Evolutionary conservation across 2,329 filamentous ascomycete species (phyloP).

Genomic region (Fusarium keratoplasticum): DNA sequence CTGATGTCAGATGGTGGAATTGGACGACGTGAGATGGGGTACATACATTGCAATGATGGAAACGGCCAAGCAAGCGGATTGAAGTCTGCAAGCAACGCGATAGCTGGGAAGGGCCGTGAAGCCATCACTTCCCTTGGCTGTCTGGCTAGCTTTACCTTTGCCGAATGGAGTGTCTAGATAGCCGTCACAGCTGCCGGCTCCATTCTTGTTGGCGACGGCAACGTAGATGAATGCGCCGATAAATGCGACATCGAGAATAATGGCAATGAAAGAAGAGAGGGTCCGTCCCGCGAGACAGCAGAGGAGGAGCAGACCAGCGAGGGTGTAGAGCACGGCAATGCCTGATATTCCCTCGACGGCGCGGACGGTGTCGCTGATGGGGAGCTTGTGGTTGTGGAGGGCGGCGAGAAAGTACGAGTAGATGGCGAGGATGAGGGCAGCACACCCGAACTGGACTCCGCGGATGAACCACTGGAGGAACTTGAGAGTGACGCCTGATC

Average conservation of each 20-base stretch:
- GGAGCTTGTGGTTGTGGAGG: constrained; percentile 71
- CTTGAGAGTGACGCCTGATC: constrained; percentile 69
- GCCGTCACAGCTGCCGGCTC: constrained; percentile 71
- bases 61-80: constrained; percentile 82
- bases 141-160: constrained; percentile 65
- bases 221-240: constrained; percentile 84
- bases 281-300: constrained; percentile 82
- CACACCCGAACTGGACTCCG: constrained; percentile 77
- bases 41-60: constrained; percentile 80
- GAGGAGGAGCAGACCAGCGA: constrained; percentile 78
- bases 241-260: constrained; percentile 83
- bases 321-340: constrained; percentile 77
- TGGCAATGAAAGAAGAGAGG: constrained; percentile 78
- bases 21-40: not conserved
- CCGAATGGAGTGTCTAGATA: constrained; percentile 77
- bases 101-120: constrained; percentile 62
- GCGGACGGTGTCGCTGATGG: constrained; percentile 73
- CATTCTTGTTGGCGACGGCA: constrained; percentile 77
- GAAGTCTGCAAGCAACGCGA: constrained; percentile 73
- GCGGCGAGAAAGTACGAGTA: constrained; percentile 88
- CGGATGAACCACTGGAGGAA: constrained; percentile 78
- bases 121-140: constrained; percentile 59
- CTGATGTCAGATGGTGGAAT: not conserved
- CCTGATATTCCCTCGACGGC: constrained; percentile 85
- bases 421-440: constrained; percentile 79